These are phyloP conservation scores for Globisporangium recalcitrans DNA, from an alignment of 352 stramenopile genomes.

Conservation along the genomic window DNA sequence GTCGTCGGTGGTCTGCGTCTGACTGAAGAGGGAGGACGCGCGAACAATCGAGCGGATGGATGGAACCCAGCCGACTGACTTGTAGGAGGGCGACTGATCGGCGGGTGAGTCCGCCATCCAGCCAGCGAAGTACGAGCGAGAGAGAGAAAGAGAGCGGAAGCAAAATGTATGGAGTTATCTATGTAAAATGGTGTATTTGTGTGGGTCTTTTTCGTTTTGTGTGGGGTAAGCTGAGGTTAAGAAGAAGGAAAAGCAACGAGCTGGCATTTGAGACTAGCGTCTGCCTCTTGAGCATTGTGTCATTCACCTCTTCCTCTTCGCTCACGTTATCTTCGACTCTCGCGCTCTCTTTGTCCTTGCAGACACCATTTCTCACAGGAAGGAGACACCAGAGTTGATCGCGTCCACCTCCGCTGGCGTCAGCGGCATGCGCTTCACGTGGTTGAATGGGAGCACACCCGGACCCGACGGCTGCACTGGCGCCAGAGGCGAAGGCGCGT, in stretches of 20 bases:
- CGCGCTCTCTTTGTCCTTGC: conserved; percentile 1
- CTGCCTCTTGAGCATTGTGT: not conserved
- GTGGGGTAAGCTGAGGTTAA: not conserved
- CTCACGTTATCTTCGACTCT: too few relatives aligned
- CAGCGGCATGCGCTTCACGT: conserved; percentile 61
- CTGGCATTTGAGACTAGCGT: not conserved
- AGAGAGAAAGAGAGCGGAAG: conserved; percentile 1
- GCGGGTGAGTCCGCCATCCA: not conserved
- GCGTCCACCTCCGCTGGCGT: conserved; percentile 58
- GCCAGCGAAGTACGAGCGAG: not conserved
- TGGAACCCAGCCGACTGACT: not conserved
- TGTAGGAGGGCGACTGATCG: not conserved
- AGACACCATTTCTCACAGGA: conserved; percentile 37
- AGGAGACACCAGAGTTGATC: conserved; percentile 78
- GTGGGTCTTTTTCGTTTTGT: conserved; percentile 4
- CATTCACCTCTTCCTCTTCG: too few relatives aligned
- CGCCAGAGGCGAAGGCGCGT: conserved; percentile 16
- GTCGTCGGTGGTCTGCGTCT: conserved; percentile 45
- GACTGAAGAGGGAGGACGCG: conserved; percentile 14
- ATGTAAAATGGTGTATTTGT: conserved; percentile 20
- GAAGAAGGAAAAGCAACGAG: not conserved
- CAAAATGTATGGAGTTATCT: conserved; percentile 13
- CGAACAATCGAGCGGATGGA: conserved; percentile 4
- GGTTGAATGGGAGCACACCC: conserved; percentile 58
- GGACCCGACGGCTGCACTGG: conserved; percentile 51